Base-by-base conservation (phyloP, 2,329 filamentous ascomycete species). In the Diaporthe aspalathi region DNA sequence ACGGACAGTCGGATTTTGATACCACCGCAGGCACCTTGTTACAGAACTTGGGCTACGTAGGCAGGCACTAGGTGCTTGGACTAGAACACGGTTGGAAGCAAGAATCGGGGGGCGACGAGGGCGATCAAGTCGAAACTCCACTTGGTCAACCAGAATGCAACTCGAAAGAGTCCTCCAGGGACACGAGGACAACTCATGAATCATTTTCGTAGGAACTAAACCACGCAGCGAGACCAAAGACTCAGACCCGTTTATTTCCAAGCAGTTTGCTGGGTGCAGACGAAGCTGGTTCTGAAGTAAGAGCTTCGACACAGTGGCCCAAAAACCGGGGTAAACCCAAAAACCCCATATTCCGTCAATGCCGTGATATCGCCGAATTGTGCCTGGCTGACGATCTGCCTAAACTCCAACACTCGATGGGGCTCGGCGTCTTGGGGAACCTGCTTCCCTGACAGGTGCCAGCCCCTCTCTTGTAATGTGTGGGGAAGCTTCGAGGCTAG, bases 281-380 rank as follows among this genome's bases (percentile, higher is more conserved):
- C 47, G 57, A 49, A 32, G 57, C 40, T 63, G 9, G 11, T n/a
- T 38, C 9, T 1, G 9, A 9, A 32, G 43, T 16, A 6, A 22
- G 43, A 49, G 9, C 16, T n/a, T n/a, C n/a, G 5, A 47, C 5
- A 20, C n/a, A 63, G 40, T 9, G 27, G 27, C 54, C 53, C 29
- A 29, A 24, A 16, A 53, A 40, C n/a, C 22, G 22, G 52, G 53
- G 40, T 27, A 38, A 29, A 27, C 66, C 32, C 40, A 38, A 50
- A 40, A n/a, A n/a, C 22, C 27, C 50, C 50, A 27, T 43, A 50
- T 60, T 49, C n/a, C 32, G 40, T n/a, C 29, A 68, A 68, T 68
- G 67, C 67, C 67, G 67, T 52, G 67, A 68, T 60, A 68, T 60
- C 67, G 32, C 67, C 67, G 67, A 68, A 52, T 38, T 24, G 22